Evolutionary conservation across 495 filamentous ascomycete species (phyloP).

Genomic region (Recurvomyces mirabilis): DNA sequence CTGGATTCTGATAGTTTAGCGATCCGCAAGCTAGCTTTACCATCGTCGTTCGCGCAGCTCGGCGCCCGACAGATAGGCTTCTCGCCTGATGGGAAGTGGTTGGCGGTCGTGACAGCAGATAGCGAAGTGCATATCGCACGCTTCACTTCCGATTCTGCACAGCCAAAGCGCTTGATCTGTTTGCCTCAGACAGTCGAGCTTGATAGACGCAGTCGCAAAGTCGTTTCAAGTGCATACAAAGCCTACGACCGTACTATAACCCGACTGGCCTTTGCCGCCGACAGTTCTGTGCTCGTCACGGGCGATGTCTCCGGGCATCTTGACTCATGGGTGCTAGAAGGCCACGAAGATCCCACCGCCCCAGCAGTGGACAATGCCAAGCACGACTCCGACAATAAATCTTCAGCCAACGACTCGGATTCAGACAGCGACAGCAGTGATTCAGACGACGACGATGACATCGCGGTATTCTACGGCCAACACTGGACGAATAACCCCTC

Average conservation of each 20-base stretch:
- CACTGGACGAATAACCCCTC: conserved; percentile 57
- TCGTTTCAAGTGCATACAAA: conserved; percentile 32
- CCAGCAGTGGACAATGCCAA: conserved; percentile 22
- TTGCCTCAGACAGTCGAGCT: conserved; percentile 42
- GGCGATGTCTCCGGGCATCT: conserved; percentile 77
- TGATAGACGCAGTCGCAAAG: conserved; percentile 45
- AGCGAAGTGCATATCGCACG: conserved; percentile 39
- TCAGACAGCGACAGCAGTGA: conserved; percentile 36
- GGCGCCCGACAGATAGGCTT: conserved; percentile 57
- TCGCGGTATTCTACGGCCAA: conserved; percentile 31
- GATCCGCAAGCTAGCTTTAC: conserved; percentile 56
- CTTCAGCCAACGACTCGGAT: conserved; percentile 37
- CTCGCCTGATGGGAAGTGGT: conserved; percentile 44
- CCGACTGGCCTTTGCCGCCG: conserved; percentile 64
- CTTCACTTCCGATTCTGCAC: conserved; percentile 30
- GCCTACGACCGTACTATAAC: conserved; percentile 66
- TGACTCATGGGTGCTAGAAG: conserved; percentile 69
- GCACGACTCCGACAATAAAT: conserved; percentile 26
- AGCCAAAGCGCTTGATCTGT: conserved; percentile 35
- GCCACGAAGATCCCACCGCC: conserved; percentile 37
- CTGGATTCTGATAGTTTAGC: conserved; percentile 40
- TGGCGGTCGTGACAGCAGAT: conserved; percentile 43
- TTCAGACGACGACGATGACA: conserved; percentile 18
- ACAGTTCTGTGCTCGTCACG: conserved; percentile 65
- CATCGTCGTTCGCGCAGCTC: conserved; percentile 29